Conservation (phyloP, 2,329 filamentous ascomycete genomes). For the Colletotrichum scovillei region DNA sequence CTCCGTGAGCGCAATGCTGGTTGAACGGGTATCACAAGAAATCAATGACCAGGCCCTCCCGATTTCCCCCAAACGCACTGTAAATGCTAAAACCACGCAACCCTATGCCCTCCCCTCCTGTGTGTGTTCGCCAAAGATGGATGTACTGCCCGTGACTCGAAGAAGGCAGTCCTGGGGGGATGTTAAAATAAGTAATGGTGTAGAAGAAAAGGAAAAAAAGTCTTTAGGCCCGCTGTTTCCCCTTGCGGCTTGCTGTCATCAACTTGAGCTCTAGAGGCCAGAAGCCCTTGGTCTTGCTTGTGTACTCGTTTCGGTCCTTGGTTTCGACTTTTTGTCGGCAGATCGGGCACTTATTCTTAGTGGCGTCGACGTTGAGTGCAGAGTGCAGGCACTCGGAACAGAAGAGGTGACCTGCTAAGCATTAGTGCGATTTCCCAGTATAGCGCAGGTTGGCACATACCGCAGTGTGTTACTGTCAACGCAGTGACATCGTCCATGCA, state of each 20-base stretch:
- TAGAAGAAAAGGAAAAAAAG: not conserved
- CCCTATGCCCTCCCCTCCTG: not conserved
- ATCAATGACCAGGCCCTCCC: not conserved
- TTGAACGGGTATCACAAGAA: slow-evolving; percentile 34
- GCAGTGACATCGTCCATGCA: slow-evolving; percentile 72
- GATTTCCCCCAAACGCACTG: slow-evolving; percentile 13
- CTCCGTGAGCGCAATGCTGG: slow-evolving; percentile 14
- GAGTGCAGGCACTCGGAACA: slow-evolving; percentile 72
- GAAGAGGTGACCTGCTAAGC: slow-evolving; percentile 69
- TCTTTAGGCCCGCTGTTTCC: slow-evolving; percentile 49
- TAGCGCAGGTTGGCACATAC: slow-evolving; percentile 55
- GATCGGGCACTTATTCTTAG: slow-evolving; percentile 71
- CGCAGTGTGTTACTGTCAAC: slow-evolving; percentile 74
- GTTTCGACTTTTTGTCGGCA: slow-evolving; percentile 70
- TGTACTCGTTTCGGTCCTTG: slow-evolving; percentile 53
- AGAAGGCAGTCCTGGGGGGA: not conserved
- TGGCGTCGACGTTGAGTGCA: slow-evolving; percentile 66
- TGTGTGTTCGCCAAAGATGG: not conserved
- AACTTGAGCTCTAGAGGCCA: slow-evolving; percentile 73
- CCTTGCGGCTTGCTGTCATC: slow-evolving; percentile 66
- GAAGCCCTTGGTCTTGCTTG: slow-evolving; percentile 60
- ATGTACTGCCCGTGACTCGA: not conserved
- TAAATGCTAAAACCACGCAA: slow-evolving; percentile 24
- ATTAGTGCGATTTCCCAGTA: not conserved
- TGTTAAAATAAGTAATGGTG: not conserved